Percentiles rank a stretch among this genome's conserved stretches.
Conservation (phyloP, 2,329 filamentous ascomycete genomes). For the Fonsecaea nubica region DNA sequence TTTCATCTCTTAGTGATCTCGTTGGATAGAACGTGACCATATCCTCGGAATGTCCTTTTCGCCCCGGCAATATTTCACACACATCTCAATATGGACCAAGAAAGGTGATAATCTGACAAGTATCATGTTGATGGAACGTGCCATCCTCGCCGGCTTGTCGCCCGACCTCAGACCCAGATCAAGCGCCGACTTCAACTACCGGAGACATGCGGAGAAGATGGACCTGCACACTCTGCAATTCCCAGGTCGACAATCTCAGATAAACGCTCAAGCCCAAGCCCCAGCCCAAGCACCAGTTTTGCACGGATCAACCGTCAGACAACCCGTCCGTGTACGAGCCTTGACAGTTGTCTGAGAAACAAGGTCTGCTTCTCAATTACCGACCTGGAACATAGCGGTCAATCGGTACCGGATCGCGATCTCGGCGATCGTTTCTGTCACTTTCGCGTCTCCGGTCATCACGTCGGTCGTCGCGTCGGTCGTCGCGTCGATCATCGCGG, state of each 20-base stretch:
- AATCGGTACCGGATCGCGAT: conserved; percentile 35
- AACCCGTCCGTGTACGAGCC: conserved; percentile 16
- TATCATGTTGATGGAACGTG: conserved; percentile 74
- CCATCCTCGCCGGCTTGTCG: conserved; percentile 75
- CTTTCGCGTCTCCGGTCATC: conserved; percentile 32
- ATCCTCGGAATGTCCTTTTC: conserved; percentile 87
- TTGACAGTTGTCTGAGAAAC: conserved; percentile 21
- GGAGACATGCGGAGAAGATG: conserved; percentile 88
- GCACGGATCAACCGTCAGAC: conserved; percentile 9
- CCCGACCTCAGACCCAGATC: conserved; percentile 73
- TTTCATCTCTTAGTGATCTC: conserved; percentile 1
- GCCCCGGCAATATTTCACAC: conserved; percentile 84
- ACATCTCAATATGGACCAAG: conserved; percentile 93
- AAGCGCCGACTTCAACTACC: conserved; percentile 69
- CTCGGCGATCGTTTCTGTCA: conserved; percentile 31
- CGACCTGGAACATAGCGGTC: conserved; percentile 40
- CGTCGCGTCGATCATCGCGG: conserved; percentile 25
- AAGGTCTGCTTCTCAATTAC: conserved; percentile 9
- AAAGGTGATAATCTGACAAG: conserved; percentile 81
- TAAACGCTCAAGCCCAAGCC: not conserved
- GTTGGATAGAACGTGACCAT: conserved; percentile 72
- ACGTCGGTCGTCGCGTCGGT: conserved; percentile 26
- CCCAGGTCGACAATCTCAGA: conserved; percentile 2
- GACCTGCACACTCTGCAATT: conserved; percentile 58
- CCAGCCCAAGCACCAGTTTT: not conserved